Conservation (phyloP, 805 yeast genomes). For the Monosporozyma yasuniensis region DNA sequence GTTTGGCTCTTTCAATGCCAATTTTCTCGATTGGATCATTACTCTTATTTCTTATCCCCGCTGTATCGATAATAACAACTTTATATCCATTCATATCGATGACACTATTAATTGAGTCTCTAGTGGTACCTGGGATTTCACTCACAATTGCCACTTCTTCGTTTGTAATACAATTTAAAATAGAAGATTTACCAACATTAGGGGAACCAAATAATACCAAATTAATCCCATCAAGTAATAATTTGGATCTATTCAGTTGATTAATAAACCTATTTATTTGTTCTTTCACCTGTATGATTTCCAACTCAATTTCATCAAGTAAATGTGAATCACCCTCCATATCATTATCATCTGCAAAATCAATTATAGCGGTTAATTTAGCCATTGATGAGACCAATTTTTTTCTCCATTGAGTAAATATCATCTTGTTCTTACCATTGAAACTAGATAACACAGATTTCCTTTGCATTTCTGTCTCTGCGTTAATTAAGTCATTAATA, state of each 20-base stretch:
- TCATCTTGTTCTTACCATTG: constrained; percentile 51
- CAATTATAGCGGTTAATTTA: constrained; percentile 76
- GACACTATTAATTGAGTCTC: constrained; percentile 78
- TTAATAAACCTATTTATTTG: constrained; percentile 32
- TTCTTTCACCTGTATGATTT: neutral
- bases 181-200: constrained; percentile 90
- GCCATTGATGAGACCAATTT: constrained; percentile 60
- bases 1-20: constrained; percentile 73
- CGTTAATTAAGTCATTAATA: constrained; percentile 76
- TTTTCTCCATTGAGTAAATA: constrained; percentile 60
- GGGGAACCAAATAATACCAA: constrained; percentile 81
- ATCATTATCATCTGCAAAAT: constrained; percentile 91
- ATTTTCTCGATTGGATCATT: constrained; percentile 59
- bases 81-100: constrained; percentile 78
- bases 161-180: constrained; percentile 65
- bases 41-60: constrained; percentile 60
- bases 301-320: constrained; percentile 20
- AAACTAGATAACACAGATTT: constrained; percentile 64
- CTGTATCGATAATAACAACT: constrained; percentile 82
- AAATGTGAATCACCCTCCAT: constrained; percentile 49
- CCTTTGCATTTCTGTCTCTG: constrained; percentile 88
- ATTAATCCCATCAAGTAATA: constrained; percentile 64
- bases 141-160: constrained; percentile 88
- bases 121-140: constrained; percentile 84
- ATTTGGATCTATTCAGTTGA: constrained; percentile 48